Conservation (phyloP, 805 yeast genomes). For the Barnettozyma botsteinii region DNA sequence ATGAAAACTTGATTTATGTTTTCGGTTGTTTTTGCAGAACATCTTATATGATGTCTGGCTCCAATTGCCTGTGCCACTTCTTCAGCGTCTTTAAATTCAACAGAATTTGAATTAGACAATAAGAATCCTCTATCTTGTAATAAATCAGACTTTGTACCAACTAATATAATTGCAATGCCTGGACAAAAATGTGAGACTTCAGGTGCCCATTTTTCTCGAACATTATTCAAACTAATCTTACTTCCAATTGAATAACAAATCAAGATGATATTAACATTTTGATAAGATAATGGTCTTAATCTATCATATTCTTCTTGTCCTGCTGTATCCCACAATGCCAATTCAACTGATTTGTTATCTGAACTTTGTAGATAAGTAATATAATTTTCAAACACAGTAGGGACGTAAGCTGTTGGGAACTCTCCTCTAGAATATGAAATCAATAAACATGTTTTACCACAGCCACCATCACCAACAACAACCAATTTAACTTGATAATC, state of each 20-base stretch:
- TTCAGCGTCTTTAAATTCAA: constrained; percentile 31
- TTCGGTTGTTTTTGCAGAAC: constrained; percentile 68
- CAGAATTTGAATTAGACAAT: constrained; percentile 31
- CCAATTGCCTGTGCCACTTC: constrained; percentile 54
- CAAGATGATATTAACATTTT: constrained; percentile 70
- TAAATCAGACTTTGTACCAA: constrained; percentile 79
- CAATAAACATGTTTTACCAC: constrained; percentile 82
- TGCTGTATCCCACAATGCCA: constrained; percentile 86
- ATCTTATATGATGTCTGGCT: constrained; percentile 68
- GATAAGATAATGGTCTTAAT: constrained; percentile 70
- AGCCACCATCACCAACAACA: constrained; percentile 85
- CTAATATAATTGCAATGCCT: constrained; percentile 66
- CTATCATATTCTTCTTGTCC: constrained; percentile 86
- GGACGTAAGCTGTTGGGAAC: constrained; percentile 71
- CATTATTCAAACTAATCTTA: constrained; percentile 59
- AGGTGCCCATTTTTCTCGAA: constrained; percentile 80
- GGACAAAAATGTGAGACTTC: constrained; percentile 83
- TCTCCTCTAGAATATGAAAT: constrained; percentile 59
- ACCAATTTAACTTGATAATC: constrained; percentile 53
- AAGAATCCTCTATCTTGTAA: constrained; percentile 12
- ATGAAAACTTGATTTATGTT: constrained; percentile 68
- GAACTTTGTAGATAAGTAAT: constrained; percentile 48
- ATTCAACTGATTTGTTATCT: constrained; percentile 48
- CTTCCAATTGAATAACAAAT: constrained; percentile 71
- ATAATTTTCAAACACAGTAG: constrained; percentile 80